phyloP scores from a whole-genome alignment of 2,329 filamentous ascomycete species.

The Calonectria pauciramosa region DNA sequence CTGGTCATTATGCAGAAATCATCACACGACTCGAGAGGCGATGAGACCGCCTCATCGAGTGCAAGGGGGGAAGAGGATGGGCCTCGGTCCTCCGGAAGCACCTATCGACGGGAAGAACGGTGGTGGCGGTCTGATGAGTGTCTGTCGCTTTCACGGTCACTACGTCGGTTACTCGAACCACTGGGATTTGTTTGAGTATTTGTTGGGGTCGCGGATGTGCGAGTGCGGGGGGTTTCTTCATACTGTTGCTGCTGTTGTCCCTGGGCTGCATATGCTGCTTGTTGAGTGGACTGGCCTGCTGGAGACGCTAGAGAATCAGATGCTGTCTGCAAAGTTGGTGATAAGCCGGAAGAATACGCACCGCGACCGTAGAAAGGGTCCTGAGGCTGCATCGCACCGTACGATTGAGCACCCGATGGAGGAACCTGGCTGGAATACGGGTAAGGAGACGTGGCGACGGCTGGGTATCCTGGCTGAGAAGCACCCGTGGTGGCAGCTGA shows the following conservation, averaged over 20 bases:
- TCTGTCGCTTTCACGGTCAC: conserved; percentile 59
- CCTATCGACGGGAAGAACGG: conserved; percentile 55
- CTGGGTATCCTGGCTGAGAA: conserved; percentile 50
- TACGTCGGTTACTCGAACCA: conserved; percentile 56
- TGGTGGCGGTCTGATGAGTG: conserved; percentile 55
- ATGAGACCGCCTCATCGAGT: conserved; percentile 37
- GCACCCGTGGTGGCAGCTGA: conserved; percentile 48
- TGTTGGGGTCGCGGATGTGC: conserved; percentile 54
- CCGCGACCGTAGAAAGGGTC: conserved; percentile 72
- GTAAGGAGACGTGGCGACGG: conserved; percentile 46
- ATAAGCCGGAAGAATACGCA: conserved; percentile 61
- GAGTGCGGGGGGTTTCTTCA: conserved; percentile 60
- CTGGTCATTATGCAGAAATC: conserved; percentile 48
- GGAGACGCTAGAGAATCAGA: conserved; percentile 63
- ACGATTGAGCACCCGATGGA: conserved; percentile 48
- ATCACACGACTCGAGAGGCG: conserved; percentile 47
- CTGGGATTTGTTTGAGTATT: conserved; percentile 55
- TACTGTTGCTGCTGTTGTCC: conserved; percentile 61
- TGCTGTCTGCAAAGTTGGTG: conserved; percentile 32
- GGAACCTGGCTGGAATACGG: conserved; percentile 55
- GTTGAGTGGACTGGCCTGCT: conserved; percentile 58
- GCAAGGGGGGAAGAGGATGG: conserved; percentile 33
- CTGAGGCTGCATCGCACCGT: conserved; percentile 60
- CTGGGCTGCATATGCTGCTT: conserved; percentile 59
- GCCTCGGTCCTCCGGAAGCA: conserved; percentile 36